Evolutionary conservation across 257 asterid species (phyloP).

Genomic region (Haberlea rhodopensis): DNA sequence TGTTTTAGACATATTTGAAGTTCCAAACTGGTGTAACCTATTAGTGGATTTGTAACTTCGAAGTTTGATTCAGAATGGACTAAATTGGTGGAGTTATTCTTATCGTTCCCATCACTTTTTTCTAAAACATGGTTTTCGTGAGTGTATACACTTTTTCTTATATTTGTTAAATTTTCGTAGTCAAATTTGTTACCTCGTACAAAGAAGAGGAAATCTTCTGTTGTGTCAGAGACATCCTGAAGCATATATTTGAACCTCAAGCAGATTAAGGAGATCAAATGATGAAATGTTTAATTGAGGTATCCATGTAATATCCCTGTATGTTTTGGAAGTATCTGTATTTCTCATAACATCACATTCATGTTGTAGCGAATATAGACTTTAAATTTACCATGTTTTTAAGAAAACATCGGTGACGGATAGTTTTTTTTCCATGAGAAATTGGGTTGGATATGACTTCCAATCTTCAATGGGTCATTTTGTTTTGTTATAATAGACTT

Average conservation of each 20-base stretch:
- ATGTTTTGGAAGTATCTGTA: too few species aligned
- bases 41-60: too few species aligned
- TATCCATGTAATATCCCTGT: not conserved
- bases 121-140: not conserved
- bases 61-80: not conserved
- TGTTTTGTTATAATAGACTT: too few species aligned
- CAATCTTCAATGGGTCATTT: too few species aligned
- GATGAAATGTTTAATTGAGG: slow-evolving; percentile 11
- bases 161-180: slow-evolving; percentile 19
- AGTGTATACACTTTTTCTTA: not conserved
- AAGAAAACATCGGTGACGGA: too few species aligned
- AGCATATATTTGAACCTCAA: slow-evolving; percentile 39
- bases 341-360: too few species aligned
- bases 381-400: too few species aligned
- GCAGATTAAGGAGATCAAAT: slow-evolving; percentile 11
- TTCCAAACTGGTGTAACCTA: too few species aligned
- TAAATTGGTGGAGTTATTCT: not conserved
- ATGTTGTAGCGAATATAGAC: too few species aligned
- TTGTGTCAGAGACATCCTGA: slow-evolving; percentile 32
- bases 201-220: slow-evolving; percentile 41
- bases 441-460: too few species aligned
- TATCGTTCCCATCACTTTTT: not conserved
- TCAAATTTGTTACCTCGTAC: slow-evolving; percentile 41
- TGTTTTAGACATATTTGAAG: too few species aligned
- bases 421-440: too few species aligned